phyloP scores from a whole-genome alignment of 306 rosid species.

The Abrus pulchellus region DNA sequence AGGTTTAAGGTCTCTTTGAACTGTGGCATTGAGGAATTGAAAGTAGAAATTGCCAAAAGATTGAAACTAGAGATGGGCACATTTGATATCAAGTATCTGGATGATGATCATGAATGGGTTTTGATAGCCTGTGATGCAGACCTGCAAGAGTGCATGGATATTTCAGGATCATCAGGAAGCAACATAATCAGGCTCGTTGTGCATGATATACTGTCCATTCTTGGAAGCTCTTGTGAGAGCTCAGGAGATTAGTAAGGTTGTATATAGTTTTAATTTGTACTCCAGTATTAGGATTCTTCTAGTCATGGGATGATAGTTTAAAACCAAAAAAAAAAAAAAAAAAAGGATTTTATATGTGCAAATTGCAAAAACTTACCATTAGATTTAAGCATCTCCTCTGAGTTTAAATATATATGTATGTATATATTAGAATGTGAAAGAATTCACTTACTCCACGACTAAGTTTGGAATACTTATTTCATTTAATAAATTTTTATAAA shows the following conservation, averaged over 20 bases:
- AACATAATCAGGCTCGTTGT: constrained; percentile 75
- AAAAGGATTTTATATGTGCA: constrained; percentile 39
- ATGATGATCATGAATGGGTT: constrained; percentile 90
- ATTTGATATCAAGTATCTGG: constrained; percentile 81
- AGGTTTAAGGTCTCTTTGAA: constrained; percentile 69
- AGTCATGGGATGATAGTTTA: constrained; percentile 31
- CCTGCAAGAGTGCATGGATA: constrained; percentile 81
- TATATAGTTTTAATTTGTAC: constrained; percentile 43
- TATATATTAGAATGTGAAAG: too few species aligned
- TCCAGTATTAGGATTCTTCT: constrained; percentile 39
- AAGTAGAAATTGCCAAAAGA: constrained; percentile 77
- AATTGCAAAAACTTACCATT: constrained; percentile 21
- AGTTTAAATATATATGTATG: too few species aligned
- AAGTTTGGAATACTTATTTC: too few species aligned
- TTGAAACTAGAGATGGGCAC: constrained; percentile 76
- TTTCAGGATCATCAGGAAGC: constrained; percentile 65
- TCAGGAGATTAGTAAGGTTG: constrained; percentile 52
- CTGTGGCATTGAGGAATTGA: constrained; percentile 63
- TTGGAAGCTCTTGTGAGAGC: constrained; percentile 83
- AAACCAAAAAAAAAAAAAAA: not conserved
- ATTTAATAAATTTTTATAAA: too few species aligned
- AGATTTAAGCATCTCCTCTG: not conserved
- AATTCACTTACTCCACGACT: too few species aligned
- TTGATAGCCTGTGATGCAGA: constrained; percentile 86
- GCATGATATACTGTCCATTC: constrained; percentile 66